Percentiles rank a stretch among this genome's conserved stretches.
phyloP scores from a whole-genome alignment of 495 filamentous ascomycete species.

The Poronia punctata region DNA sequence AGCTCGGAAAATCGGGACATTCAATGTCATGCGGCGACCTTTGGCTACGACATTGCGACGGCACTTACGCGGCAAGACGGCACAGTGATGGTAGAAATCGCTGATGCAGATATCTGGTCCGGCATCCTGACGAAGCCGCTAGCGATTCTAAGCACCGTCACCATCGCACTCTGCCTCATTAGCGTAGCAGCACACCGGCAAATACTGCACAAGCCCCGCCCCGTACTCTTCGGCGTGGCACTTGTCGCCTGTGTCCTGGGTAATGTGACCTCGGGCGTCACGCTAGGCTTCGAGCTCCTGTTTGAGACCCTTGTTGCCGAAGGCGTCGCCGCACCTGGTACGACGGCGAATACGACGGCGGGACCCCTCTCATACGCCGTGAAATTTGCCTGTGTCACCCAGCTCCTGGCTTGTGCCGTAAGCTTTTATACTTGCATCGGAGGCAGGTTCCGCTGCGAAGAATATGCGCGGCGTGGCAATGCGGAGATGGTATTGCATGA shows the following conservation, averaged over 20 bases:
- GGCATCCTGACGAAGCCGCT: not conserved
- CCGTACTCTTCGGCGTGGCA: not conserved
- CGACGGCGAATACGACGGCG: not conserved
- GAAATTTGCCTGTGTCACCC: not conserved
- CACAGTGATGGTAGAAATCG: not conserved
- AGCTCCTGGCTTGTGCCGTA: not conserved
- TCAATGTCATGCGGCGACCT: not conserved
- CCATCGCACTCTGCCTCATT: not conserved
- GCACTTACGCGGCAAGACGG: not conserved
- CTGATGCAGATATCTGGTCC: not conserved
- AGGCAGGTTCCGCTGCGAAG: constrained; percentile 5
- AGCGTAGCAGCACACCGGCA: constrained; percentile 1
- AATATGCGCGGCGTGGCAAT: not conserved
- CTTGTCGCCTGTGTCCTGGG: not conserved
- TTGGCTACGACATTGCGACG: not conserved
- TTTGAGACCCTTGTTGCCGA: not conserved
- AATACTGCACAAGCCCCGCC: not conserved
- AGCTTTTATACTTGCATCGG: constrained; percentile 9
- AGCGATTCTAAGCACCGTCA: not conserved
- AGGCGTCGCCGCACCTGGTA: not conserved
- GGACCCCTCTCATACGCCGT: not conserved
- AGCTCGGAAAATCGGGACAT: not conserved
- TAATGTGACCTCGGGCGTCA: not conserved
- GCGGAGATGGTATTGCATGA: not conserved
- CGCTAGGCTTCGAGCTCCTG: constrained; percentile 1